Base-by-base conservation (phyloP, 2,329 filamentous ascomycete genomes). In the Hymenoscyphus occultus region DNA sequence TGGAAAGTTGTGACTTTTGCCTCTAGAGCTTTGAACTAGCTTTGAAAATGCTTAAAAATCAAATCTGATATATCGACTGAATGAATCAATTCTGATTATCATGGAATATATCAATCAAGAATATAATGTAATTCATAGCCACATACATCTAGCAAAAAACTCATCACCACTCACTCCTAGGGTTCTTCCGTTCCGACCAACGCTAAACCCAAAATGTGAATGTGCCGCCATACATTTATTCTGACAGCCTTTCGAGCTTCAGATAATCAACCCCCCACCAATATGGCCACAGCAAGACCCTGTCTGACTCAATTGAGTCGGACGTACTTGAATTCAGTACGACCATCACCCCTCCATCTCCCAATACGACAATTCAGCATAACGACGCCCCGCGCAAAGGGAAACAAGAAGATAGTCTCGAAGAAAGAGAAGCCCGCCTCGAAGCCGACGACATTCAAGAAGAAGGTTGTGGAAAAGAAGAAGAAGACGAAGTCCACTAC, bases 231-330 rank as follows among this genome's bases (percentile, higher is more conserved):
- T 61, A n/a, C 56, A 60, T 57, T 60, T 64, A 51, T 63, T 51
- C 35, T 54, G 48, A 51, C 48, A 28, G 19, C 22, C n/a, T 16
- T 32, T 56, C 16, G 56, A 56, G 39, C 39, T 58, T 19, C 10
- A 35, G 12, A 54, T 22, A 22, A 28, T 13, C 48, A 54, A 54
- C 48, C 13, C 22, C 48, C 22, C 67, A 59, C 56, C 65, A 68
- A 35, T 54, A 76, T 76, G 75, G 69, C 71, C 35, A 69, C 70
- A 60, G 64, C 69, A 66, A 70, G 65, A 64, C 71, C 72, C 64
- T 71, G 71, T 67, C 65, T 76, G 12, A 71, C 74, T 73, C 74
- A 73, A 68, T 71, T 76, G 73, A 74, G 74, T 70, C 74, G 72
- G 60, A 31, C 71, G 58, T 73, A 69, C 60, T 22, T 74, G 58